These are phyloP conservation scores for Tagetes patula DNA, from an alignment of 129 eudicot genomes.

Conservation along the genomic window DNA sequence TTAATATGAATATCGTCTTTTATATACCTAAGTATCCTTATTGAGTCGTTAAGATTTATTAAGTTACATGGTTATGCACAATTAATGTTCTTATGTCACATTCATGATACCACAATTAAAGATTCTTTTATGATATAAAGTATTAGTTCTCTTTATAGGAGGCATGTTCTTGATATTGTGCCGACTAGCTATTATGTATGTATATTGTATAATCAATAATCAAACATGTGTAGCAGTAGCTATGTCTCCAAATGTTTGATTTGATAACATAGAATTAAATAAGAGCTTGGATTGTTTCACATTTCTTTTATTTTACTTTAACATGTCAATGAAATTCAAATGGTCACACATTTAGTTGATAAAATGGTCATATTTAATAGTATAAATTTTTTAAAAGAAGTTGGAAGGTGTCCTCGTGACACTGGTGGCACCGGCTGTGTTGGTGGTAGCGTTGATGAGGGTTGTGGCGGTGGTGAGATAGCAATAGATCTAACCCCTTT, in stretches of 20 bases:
- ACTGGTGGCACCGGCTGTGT: no score
- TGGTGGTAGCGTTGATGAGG: no score
- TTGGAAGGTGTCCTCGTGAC: no score
- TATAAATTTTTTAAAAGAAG: no score
- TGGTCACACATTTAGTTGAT: no score
- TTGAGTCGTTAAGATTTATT: neutral
- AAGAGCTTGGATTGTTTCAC: neutral
- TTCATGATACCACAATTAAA: neutral
- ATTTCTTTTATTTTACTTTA: no score
- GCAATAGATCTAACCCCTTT: no score
- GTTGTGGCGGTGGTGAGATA: no score
- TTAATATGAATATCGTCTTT: neutral
- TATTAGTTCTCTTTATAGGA: neutral
- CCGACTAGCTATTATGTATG: neutral
- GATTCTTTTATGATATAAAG: neutral
- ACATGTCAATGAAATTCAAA: no score
- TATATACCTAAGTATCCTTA: neutral
- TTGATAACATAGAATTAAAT: neutral
- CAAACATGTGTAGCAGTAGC: constrained; percentile 34
- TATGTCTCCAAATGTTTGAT: constrained; percentile 6
- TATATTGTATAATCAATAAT: constrained; percentile 11
- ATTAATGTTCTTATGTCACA: neutral
- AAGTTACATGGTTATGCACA: neutral
- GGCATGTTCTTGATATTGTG: constrained; percentile 30
- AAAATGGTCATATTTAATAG: no score